phyloP scores from a whole-genome alignment of 176 grass and related monocot genomes.

The Oryza rufipogon region DNA sequence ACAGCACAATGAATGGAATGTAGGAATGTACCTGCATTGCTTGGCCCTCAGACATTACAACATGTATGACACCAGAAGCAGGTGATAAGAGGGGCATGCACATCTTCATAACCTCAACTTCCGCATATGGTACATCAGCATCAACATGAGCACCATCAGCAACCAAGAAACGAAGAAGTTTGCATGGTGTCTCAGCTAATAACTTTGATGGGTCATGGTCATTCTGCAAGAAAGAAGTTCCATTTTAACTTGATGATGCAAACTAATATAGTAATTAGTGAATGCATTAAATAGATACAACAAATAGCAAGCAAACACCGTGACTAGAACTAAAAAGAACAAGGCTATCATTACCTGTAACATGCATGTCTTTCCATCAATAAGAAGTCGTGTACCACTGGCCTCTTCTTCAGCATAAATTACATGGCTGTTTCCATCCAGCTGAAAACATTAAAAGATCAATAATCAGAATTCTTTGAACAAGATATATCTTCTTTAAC shows the following conservation, averaged over 20 bases:
- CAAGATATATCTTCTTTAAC: constrained; percentile 28
- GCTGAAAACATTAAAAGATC: constrained; percentile 49
- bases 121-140: constrained; percentile 82
- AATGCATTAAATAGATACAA: constrained; percentile 16
- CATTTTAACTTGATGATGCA: constrained; percentile 5
- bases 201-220: constrained; percentile 97
- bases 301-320: constrained; percentile 1
- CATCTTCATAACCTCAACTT: constrained; percentile 99
- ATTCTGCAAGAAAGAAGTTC: constrained; percentile 65
- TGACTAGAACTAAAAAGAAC: constrained; percentile 9
- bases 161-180: constrained; percentile 96
- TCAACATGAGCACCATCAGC: constrained; percentile 90
- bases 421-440: constrained; percentile 96
- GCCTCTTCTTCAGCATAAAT: constrained; percentile 98
- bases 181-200: constrained; percentile 95
- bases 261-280: neutral
- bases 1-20: constrained; percentile 11
- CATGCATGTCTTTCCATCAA: constrained; percentile 94
- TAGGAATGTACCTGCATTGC: constrained; percentile 69
- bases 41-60: constrained; percentile 90
- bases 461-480: constrained; percentile 31
- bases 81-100: constrained; percentile 96
- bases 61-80: constrained; percentile 89
- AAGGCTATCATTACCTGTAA: constrained; percentile 64
- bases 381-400: constrained; percentile 87